phyloP scores from a whole-genome alignment of 2,329 filamentous ascomycete species.

The Aspergillus sp. region DNA sequence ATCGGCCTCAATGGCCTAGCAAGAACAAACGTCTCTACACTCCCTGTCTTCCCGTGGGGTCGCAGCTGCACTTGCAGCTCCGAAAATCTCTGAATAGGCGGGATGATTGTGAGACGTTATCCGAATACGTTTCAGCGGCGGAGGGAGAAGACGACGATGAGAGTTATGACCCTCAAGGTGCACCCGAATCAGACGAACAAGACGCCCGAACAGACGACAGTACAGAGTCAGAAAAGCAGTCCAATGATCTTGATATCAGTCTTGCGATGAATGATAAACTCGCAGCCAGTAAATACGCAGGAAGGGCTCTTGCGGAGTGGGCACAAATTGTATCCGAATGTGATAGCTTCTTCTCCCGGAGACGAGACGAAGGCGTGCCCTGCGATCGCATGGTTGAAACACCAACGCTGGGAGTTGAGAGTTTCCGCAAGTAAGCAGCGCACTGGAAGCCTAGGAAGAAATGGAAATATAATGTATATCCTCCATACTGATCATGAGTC shows the following conservation, averaged over 20 bases:
- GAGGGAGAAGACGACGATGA: constrained; percentile 23
- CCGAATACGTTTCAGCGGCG: constrained; percentile 22
- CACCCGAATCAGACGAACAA: constrained; percentile 10
- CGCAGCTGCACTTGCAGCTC: constrained; percentile 56
- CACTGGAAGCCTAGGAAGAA: constrained; percentile 21
- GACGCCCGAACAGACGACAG: neutral
- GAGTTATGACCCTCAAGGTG: constrained; percentile 9
- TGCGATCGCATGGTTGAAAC: constrained; percentile 61
- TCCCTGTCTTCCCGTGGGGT: constrained; percentile 59
- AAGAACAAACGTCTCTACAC: constrained; percentile 57
- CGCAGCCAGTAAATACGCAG: constrained; percentile 59
- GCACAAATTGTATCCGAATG: constrained; percentile 62
- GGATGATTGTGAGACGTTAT: constrained; percentile 29
- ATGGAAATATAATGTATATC: neutral
- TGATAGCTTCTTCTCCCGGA: constrained; percentile 64
- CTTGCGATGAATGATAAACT: constrained; percentile 31
- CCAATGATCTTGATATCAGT: constrained; percentile 9
- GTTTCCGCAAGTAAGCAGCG: constrained; percentile 52
- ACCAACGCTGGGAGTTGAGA: constrained; percentile 63
- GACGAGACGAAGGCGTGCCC: constrained; percentile 64
- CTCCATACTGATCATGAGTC: neutral
- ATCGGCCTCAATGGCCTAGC: constrained; percentile 53
- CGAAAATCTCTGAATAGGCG: constrained; percentile 29
- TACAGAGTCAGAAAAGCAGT: constrained; percentile 13
- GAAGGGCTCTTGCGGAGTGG: constrained; percentile 66